These are phyloP conservation scores for Zymoseptoria crescenta DNA, from an alignment of 2,329 filamentous ascomycete species.

Conservation along the genomic window DNA sequence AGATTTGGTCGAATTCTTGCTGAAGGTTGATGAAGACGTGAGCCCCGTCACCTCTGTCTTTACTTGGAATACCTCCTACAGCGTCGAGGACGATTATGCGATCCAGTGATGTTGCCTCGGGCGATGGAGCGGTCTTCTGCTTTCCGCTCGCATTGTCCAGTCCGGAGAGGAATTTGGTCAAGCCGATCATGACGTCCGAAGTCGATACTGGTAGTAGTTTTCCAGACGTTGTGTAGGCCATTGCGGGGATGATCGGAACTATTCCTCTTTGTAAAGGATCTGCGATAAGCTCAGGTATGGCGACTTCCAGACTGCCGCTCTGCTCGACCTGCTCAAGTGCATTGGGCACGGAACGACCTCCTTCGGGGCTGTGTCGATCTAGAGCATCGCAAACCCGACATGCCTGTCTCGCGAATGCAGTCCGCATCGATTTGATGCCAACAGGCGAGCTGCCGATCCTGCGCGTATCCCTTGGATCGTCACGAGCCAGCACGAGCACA, in stretches of 20 bases:
- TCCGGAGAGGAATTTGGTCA: constrained; percentile 69
- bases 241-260: constrained; percentile 61
- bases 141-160: constrained; percentile 31
- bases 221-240: constrained; percentile 50
- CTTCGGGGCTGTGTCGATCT: constrained; percentile 59
- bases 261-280: constrained; percentile 59
- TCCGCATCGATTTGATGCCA: constrained; percentile 14
- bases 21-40: constrained; percentile 90
- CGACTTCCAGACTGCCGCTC: constrained; percentile 32
- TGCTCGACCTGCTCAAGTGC: constrained; percentile 33
- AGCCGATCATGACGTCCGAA: constrained; percentile 63
- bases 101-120: constrained; percentile 47
- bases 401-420: constrained; percentile 49
- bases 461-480: constrained; percentile 24
- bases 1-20: constrained; percentile 71
- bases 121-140: background rate
- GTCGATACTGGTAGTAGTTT: constrained; percentile 45
- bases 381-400: constrained; percentile 68
- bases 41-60: constrained; percentile 50
- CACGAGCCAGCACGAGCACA: constrained; percentile 73
- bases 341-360: constrained; percentile 61
- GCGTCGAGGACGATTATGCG: constrained; percentile 84
- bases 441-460: constrained; percentile 1
- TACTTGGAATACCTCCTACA: constrained; percentile 72
- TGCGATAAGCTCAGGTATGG: constrained; percentile 48